A percentile compares a stretch with the other conserved stretches of the same genome.
Conservation (phyloP, 208 protist species). For the Sergeia podlipaevii region DNA sequence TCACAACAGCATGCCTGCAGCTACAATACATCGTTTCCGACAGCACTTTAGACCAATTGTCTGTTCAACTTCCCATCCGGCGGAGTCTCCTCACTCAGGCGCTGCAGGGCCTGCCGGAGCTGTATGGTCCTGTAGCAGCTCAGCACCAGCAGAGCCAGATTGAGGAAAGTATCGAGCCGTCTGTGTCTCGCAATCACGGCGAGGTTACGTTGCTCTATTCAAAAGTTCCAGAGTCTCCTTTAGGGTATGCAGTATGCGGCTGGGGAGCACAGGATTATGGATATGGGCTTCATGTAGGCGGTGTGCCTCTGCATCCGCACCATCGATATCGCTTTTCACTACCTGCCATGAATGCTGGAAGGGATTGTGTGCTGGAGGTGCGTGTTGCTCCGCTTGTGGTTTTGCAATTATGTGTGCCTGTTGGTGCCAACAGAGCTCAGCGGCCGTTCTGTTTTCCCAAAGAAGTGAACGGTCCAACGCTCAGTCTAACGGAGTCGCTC, state of each 20-base stretch:
- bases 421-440: no score
- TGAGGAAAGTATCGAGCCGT: conserved; percentile 1
- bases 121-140: neutral
- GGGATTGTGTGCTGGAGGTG: no score
- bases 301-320: conserved; percentile 29
- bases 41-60: neutral
- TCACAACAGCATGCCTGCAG: no score
- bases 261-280: neutral
- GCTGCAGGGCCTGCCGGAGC: neutral
- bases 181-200: conserved; percentile 2
- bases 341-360: neutral
- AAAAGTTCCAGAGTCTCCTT: neutral
- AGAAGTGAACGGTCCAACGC: no score
- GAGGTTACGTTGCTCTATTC: neutral
- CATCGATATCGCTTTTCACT: conserved; percentile 30
- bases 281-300: conserved; percentile 8
- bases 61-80: neutral
- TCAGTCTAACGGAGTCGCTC: no score
- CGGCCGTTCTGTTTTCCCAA: no score
- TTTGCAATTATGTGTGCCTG: no score
- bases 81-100: neutral
- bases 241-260: neutral
- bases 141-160: neutral
- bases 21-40: neutral
- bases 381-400: no score